phyloP scores from a whole-genome alignment of 83 land plant species.

The Larix sibirica region DNA sequence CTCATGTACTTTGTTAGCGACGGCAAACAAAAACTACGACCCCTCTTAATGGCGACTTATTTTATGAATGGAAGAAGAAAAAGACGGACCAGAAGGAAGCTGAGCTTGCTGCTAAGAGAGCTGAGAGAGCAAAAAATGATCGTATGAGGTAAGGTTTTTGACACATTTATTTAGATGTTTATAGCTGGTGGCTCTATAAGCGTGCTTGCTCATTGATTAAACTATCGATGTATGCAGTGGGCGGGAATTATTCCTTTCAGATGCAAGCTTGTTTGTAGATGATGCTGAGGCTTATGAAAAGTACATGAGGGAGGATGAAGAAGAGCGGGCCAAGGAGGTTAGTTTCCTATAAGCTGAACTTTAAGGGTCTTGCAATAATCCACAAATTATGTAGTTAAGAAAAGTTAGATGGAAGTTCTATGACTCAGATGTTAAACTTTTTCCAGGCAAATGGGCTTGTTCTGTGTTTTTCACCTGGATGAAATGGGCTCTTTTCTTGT shows the following conservation, averaged over 20 bases:
- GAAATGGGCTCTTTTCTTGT: not conserved
- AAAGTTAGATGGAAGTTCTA: not conserved
- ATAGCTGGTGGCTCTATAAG: not conserved
- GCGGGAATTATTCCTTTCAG: constrained; percentile 89
- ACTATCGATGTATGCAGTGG: constrained; percentile 65
- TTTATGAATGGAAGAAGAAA: constrained; percentile 91
- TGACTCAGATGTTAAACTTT: not conserved
- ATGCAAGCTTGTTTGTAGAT: constrained; percentile 98
- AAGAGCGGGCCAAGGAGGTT: constrained; percentile 32
- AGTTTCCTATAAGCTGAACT: not conserved
- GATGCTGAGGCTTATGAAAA: constrained; percentile 97
- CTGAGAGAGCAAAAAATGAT: constrained; percentile 97
- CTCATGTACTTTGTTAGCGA: constrained; percentile 49
- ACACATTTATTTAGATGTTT: not conserved
- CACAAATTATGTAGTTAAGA: not conserved
- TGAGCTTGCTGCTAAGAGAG: constrained; percentile 74
- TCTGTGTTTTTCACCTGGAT: not conserved
- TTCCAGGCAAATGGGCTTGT: not conserved
- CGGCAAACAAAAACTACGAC: constrained; percentile 62
- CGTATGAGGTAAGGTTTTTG: constrained; percentile 82
- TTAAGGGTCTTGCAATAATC: not conserved
- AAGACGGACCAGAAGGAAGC: constrained; percentile 81
- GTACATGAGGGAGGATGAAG: constrained; percentile 83
- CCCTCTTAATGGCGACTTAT: constrained; percentile 87
- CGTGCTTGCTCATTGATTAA: not conserved